Evolutionary conservation across 345 rosid genomes (phyloP).

Genomic region (Alliaria petiolata): DNA sequence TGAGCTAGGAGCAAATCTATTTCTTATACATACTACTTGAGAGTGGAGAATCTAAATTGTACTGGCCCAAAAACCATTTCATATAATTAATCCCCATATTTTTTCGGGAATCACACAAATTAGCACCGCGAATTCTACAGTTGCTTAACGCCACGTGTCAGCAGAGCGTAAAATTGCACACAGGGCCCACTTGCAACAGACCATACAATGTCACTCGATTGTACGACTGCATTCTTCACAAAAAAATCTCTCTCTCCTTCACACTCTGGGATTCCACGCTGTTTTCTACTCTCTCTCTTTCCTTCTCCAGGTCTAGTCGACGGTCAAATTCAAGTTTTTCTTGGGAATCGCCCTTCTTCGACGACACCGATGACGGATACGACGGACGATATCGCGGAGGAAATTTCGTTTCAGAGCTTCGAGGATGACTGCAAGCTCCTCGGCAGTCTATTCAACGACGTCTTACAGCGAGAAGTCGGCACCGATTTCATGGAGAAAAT

Average conservation of each 20-base stretch:
- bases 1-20: background rate
- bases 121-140: background rate
- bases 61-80: background rate
- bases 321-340: conserved; percentile 13
- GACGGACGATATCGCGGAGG: conserved; percentile 95
- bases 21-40: too few species aligned
- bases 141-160: background rate
- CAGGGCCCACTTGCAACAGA: conserved; percentile 15
- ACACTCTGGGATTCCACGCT: conserved; percentile 4
- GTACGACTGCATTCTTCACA: conserved; percentile 12
- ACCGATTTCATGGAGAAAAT: conserved; percentile 59
- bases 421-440: conserved; percentile 94
- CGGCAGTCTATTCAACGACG: conserved; percentile 81
- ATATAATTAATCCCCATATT: background rate
- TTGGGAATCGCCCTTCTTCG: background rate
- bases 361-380: conserved; percentile 76
- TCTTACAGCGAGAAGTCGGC: conserved; percentile 79
- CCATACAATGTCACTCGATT: conserved; percentile 5
- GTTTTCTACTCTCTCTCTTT: conserved; percentile 10
- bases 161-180: background rate
- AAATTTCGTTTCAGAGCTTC: conserved; percentile 85
- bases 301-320: background rate
- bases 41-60: background rate
- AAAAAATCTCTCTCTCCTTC: background rate
- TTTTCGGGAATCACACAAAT: conserved; percentile 2